A percentile compares a stretch with the other conserved stretches of the same genome.
phyloP scores from a whole-genome alignment of 176 grass and related monocot genomes.

The Cenchrus americanus region DNA sequence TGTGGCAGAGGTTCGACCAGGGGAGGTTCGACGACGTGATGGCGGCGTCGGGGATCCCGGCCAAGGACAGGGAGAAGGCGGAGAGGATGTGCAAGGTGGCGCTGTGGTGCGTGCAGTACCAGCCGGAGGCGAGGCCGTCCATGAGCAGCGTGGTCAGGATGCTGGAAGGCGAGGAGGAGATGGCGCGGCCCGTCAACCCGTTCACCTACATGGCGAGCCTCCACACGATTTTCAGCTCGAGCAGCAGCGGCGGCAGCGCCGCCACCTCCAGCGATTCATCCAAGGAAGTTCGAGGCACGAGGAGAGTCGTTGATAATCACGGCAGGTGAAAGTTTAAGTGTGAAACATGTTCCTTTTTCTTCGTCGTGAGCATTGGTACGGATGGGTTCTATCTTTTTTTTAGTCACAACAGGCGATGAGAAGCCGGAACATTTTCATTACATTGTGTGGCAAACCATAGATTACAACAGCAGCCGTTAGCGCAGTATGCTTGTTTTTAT shows the following conservation, averaged over 20 bases:
- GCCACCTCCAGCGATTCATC: neutral
- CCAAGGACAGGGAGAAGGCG: conserved; percentile 38
- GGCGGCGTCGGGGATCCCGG: conserved; percentile 9
- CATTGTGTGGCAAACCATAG: too few relatives aligned
- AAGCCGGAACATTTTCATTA: too few relatives aligned
- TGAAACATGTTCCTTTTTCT: neutral
- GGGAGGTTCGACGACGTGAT: conserved; percentile 43
- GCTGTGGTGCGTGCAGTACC: conserved; percentile 65
- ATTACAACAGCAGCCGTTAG: too few relatives aligned
- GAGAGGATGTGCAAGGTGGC: conserved; percentile 69
- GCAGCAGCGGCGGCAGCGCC: neutral
- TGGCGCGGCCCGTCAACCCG: conserved; percentile 54
- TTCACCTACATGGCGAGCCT: conserved; percentile 49
- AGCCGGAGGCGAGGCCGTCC: conserved; percentile 50
- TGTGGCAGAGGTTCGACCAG: conserved; percentile 57
- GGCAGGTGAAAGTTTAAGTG: neutral
- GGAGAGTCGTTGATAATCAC: neutral
- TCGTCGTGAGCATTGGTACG: neutral
- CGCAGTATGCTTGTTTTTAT: too few relatives aligned
- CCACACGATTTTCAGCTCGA: conserved; percentile 7
- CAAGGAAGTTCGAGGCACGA: neutral
- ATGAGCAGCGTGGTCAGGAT: conserved; percentile 66
- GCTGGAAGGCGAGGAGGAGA: conserved; percentile 68
- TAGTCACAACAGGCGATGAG: too few relatives aligned
- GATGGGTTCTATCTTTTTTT: too few relatives aligned